Base-by-base conservation (phyloP, 2,329 filamentous ascomycete species). In the Elsinoe perseae region DNA sequence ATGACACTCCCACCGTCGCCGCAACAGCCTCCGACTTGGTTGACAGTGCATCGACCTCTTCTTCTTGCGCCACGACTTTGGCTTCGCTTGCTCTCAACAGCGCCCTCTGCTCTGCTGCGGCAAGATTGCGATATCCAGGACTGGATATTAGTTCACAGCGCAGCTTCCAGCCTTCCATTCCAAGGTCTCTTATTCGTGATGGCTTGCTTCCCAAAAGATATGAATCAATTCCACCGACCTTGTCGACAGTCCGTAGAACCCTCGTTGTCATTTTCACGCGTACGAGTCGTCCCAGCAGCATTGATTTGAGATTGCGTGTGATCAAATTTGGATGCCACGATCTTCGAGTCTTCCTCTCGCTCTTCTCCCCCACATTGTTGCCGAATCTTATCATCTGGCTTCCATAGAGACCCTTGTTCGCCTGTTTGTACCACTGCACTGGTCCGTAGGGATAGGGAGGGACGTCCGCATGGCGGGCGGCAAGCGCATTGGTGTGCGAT, bases 101-200 rank as follows among this genome's bases (percentile, higher is more conserved):
- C 20, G 48, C 48, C 21, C 20, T 52, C 30, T 52, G 48, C 27
- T 52, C 48, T 3, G 28, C 48, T 14, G 32, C 48, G 36, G 48
- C 48, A 2, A 52, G 30, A 32, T 32, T 30, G 12, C 28, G n/a
- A 25, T 56, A 56, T 3, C 30, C 53, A 14, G n/a, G 23, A 27
- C 38, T 56, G 14, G 53, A 42, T 27, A 56, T 25, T 5, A 56
- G 25, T n/a, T 48, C 25, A 87, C 90, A 96, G 61, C 93, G 78
- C 66, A 98, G 74, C 64, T 85, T 82, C 93, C 93, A 98, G 5
- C 93, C 93, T 62, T 86, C 86, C 54, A 92, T 83, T 4, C 93
- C 93, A 57, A 98, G 77, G 71, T 95, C 89, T 75, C 85, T 87
- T 67, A 97, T 79, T 61, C 93, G 81, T 38, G 78, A 80, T 14